Conservation (phyloP, 1,284 basidiomycete species). For the Exobasidium rhododendri region DNA sequence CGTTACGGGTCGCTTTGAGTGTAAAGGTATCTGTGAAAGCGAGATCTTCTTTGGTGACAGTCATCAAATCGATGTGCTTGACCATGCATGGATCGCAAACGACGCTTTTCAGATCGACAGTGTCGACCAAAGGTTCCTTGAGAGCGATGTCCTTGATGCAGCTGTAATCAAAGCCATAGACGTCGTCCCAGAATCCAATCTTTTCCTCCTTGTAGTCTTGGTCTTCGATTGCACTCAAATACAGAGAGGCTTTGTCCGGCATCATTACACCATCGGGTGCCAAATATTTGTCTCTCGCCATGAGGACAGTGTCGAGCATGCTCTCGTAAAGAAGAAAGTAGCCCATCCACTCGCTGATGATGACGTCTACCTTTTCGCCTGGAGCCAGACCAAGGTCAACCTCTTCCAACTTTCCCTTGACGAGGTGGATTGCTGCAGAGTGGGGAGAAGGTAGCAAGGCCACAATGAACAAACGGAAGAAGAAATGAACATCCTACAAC, state of each 20-base stretch:
- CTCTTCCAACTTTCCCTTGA: conserved; percentile 98
- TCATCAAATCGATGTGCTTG: conserved; percentile 73
- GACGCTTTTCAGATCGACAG: conserved; percentile 62
- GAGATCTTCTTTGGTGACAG: conserved; percentile 91
- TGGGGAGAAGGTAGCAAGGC: background rate
- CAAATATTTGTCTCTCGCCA: conserved; percentile 95
- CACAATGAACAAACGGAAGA: background rate
- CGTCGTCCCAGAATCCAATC: conserved; percentile 94
- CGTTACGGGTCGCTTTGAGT: conserved; percentile 79
- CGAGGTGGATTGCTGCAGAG: conserved; percentile 70
- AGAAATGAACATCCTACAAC: background rate
- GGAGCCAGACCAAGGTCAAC: conserved; percentile 59
- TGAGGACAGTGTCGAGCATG: conserved; percentile 97
- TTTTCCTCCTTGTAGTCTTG: conserved; percentile 99
- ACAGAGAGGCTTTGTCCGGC: conserved; percentile 90
- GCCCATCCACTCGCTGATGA: conserved; percentile 99
- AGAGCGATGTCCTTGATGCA: conserved; percentile 99
- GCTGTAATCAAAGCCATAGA: conserved; percentile 98
- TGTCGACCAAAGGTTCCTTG: conserved; percentile 93
- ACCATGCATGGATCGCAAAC: conserved; percentile 53
- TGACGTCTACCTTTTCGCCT: conserved; percentile 70
- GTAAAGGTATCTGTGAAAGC: conserved; percentile 78
- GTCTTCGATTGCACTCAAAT: conserved; percentile 95
- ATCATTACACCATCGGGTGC: conserved; percentile 81
- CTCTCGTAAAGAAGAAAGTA: conserved; percentile 81